These are phyloP conservation scores for Wallacemonas rigidus DNA, from an alignment of 208 protist species.

Conservation along the genomic window DNA sequence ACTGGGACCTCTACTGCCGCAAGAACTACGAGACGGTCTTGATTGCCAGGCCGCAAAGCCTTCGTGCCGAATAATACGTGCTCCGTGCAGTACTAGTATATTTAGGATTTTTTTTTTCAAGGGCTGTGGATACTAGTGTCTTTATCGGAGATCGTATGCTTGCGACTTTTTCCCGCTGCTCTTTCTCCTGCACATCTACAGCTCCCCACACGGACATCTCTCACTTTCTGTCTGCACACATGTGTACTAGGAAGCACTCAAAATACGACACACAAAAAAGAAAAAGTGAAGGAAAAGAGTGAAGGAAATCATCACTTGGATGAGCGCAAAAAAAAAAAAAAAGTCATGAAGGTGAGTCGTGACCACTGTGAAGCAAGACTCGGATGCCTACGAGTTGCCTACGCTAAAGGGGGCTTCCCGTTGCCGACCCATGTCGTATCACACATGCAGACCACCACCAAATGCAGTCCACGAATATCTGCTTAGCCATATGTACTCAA, in stretches of 20 bases:
- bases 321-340: neutral
- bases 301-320: neutral
- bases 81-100: neutral
- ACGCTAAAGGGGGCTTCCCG: too few species aligned
- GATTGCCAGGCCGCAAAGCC: constrained; percentile 63
- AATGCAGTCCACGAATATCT: too few species aligned
- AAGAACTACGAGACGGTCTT: constrained; percentile 82
- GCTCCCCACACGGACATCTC: neutral
- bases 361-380: too few species aligned
- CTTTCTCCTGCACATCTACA: neutral
- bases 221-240: neutral
- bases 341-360: neutral
- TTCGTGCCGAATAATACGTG: constrained; percentile 20
- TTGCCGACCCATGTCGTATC: too few species aligned
- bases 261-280: neutral
- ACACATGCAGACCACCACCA: too few species aligned
- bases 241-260: neutral
- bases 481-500: too few species aligned
- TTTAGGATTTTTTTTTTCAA: constrained; percentile 20
- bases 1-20: constrained; percentile 86
- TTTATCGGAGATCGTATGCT: constrained; percentile 12
- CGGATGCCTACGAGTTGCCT: too few species aligned
- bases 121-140: constrained; percentile 9
- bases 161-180: constrained; percentile 7
- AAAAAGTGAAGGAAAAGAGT: neutral